Evolutionary conservation across 2,329 filamentous ascomycete species (phyloP).

Genomic region (Cryphonectria radicalis): DNA sequence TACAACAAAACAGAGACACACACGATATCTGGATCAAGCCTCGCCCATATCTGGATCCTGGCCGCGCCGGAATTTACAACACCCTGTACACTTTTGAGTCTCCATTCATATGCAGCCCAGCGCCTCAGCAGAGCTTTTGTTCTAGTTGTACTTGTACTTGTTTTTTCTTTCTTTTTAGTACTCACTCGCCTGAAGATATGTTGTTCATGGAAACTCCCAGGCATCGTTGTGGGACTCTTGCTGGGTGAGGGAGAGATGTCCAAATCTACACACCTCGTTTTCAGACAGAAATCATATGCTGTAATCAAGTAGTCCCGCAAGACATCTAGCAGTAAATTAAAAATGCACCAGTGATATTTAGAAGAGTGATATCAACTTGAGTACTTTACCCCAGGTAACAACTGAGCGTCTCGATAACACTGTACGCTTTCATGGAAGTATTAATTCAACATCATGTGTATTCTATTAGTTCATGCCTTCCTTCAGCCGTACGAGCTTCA

Average conservation of each 20-base stretch:
- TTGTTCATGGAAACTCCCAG: background rate
- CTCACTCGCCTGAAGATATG: background rate
- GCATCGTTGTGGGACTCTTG: too few relatives aligned
- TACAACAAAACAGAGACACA: background rate
- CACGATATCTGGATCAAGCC: background rate
- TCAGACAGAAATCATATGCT: too few relatives aligned
- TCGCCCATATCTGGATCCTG: background rate
- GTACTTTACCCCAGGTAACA: background rate
- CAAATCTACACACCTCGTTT: too few relatives aligned
- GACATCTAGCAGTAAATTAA: too few relatives aligned
- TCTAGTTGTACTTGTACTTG: background rate
- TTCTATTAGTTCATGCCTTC: background rate
- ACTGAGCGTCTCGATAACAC: background rate
- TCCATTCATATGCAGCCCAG: background rate
- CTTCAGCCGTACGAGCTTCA: background rate
- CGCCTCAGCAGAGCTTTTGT: background rate
- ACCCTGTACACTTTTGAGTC: background rate
- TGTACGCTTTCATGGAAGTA: background rate
- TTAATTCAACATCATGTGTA: background rate
- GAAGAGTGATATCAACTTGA: background rate
- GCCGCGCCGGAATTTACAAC: background rate
- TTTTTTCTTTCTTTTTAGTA: background rate
- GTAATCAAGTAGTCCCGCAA: too few relatives aligned
- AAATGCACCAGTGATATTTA: too few relatives aligned
- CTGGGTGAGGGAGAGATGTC: too few relatives aligned